Conservation (phyloP, 2,329 filamentous ascomycete genomes). For the Aspergillus brasiliensis region DNA sequence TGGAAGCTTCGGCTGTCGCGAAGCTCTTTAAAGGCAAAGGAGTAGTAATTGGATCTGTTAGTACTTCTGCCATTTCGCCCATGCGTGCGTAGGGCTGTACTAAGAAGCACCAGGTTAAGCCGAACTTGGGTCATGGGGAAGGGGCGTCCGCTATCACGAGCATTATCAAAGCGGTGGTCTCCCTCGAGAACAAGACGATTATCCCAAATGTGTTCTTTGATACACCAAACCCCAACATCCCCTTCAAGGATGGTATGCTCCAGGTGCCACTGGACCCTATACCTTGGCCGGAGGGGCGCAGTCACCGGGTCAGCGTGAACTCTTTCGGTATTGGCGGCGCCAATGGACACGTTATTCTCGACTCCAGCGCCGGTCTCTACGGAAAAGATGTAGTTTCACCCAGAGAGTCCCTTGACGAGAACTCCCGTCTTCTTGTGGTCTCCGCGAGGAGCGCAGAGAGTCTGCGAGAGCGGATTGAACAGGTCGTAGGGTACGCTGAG, state of each 20-base stretch:
- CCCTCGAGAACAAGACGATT: conserved; percentile 20
- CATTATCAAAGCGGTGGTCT: conserved; percentile 23
- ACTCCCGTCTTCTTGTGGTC: not conserved
- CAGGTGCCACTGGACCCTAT: conserved; percentile 8
- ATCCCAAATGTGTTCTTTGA: conserved; percentile 25
- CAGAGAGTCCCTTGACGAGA: not conserved
- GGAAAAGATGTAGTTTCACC: not conserved
- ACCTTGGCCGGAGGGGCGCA: conserved; percentile 22
- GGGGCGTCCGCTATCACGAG: conserved; percentile 23
- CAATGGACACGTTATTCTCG: conserved; percentile 15
- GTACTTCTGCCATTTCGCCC: no score
- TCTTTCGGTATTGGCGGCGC: conserved; percentile 28
- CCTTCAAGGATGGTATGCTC: conserved; percentile 11
- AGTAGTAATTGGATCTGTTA: conserved; percentile 9
- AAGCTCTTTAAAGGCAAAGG: conserved; percentile 4
- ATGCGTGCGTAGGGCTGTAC: no score
- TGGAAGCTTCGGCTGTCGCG: conserved; percentile 8
- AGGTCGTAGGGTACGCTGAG: no score
- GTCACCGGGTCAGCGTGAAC: conserved; percentile 29
- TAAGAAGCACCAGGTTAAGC: conserved; percentile 15
- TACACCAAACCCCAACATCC: conserved; percentile 26
- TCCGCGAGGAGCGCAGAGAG: no score
- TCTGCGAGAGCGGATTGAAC: no score
- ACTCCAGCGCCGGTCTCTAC: not conserved
- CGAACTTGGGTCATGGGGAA: conserved; percentile 27